phyloP scores from a whole-genome alignment of 345 rosid genomes.

The Psidium guajava region DNA sequence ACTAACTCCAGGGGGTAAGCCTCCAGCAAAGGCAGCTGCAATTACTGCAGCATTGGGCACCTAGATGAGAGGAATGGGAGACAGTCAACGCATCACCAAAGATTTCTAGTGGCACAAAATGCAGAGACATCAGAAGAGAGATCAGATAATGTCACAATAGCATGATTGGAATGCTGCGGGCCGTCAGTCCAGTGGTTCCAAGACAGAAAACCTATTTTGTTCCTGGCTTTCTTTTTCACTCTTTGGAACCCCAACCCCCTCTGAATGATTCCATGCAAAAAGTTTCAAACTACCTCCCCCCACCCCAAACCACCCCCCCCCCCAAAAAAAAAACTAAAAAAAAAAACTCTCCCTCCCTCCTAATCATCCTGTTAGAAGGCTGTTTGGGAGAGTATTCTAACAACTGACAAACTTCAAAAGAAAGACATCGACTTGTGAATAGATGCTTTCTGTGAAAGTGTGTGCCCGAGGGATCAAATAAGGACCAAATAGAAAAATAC shows the following conservation, averaged over 20 bases:
- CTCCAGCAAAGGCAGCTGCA: slow-evolving; percentile 94
- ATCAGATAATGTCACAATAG: neutral
- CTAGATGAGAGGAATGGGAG: slow-evolving; percentile 18
- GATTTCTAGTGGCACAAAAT: neutral
- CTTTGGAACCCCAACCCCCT: neutral
- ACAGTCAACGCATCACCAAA: neutral
- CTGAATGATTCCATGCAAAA: neutral
- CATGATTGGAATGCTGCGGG: neutral
- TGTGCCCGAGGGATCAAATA: neutral
- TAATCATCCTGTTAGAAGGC: no score
- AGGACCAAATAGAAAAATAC: neutral
- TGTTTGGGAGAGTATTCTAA: neutral
- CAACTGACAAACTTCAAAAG: neutral
- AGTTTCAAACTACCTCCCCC: no score
- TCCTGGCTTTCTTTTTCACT: neutral
- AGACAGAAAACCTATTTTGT: neutral
- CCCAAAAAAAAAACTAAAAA: no score
- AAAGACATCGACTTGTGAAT: neutral
- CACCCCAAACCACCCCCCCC: no score
- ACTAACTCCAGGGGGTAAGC: slow-evolving; percentile 85
- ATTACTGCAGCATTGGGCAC: slow-evolving; percentile 87
- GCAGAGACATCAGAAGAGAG: neutral
- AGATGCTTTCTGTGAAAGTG: neutral
- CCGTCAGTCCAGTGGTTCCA: neutral
- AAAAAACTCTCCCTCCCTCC: no score